Percentiles rank a stretch among this genome's conserved stretches.
phyloP scores from a whole-genome alignment of 768 basidiomycete species.

The Lactifluus volemus region DNA sequence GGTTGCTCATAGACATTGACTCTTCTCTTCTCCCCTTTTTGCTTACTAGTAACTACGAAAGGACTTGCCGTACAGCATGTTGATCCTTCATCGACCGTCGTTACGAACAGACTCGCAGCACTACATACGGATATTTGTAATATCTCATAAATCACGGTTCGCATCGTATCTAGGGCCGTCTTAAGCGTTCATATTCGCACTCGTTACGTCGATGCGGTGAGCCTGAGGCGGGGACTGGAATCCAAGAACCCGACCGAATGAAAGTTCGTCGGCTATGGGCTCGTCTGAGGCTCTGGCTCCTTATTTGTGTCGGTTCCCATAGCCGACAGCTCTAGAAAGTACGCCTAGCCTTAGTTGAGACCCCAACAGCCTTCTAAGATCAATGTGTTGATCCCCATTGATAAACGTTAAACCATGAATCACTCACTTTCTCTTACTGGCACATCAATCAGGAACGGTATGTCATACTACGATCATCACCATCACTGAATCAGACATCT shows the following conservation, averaged over 20 bases:
- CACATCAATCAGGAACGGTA: background rate
- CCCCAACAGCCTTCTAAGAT: background rate
- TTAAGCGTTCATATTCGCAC: too few relatives aligned
- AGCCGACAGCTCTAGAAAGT: background rate
- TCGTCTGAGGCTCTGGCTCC: too few relatives aligned
- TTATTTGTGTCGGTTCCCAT: too few relatives aligned
- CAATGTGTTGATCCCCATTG: too few relatives aligned
- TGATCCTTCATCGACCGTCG: slow-evolving; percentile 4
- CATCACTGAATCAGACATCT: background rate
- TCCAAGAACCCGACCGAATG: too few relatives aligned
- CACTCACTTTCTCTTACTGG: background rate
- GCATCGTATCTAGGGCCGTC: background rate
- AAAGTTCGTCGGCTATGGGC: too few relatives aligned
- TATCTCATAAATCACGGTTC: slow-evolving; percentile 1
- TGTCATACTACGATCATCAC: background rate
- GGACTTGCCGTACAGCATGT: background rate
- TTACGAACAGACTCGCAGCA: slow-evolving; percentile 2
- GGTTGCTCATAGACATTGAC: slow-evolving; percentile 7
- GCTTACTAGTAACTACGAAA: slow-evolving; percentile 3
- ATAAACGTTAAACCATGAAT: too few relatives aligned
- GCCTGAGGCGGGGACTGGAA: too few relatives aligned
- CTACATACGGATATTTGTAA: slow-evolving; percentile 7
- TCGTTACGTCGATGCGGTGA: too few relatives aligned
- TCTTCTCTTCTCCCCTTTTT: background rate
- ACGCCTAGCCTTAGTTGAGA: background rate